Percentiles rank a stretch among this genome's conserved stretches.
phyloP scores from a whole-genome alignment of 306 rosid genomes.

The Acacia melanoxylon region DNA sequence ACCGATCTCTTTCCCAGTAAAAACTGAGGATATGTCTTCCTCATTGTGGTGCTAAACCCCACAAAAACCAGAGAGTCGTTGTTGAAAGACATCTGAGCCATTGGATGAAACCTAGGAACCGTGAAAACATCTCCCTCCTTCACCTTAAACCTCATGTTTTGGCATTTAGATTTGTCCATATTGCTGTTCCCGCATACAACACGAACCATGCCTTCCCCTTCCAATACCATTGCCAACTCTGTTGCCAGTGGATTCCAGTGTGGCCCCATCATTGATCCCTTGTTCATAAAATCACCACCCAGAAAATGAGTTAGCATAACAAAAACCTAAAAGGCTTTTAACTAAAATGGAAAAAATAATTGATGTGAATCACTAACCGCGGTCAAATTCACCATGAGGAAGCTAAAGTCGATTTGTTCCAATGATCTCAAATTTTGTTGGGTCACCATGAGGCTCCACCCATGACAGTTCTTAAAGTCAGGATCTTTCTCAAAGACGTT shows the following conservation, averaged over 20 bases:
- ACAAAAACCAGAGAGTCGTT: conserved; percentile 67
- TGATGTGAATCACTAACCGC: conserved; percentile 45
- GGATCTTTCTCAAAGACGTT: conserved; percentile 57
- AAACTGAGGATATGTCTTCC: conserved; percentile 61
- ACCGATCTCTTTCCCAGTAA: conserved; percentile 69
- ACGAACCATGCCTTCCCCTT: conserved; percentile 77
- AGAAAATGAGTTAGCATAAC: conserved; percentile 2
- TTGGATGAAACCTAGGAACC: conserved; percentile 76
- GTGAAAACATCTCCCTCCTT: conserved; percentile 70
- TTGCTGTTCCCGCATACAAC: conserved; percentile 56
- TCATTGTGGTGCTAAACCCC: conserved; percentile 72
- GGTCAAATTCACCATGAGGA: conserved; percentile 73
- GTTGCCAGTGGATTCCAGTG: conserved; percentile 86
- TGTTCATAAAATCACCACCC: background rate
- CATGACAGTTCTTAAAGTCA: conserved; percentile 62
- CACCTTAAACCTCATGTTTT: conserved; percentile 64
- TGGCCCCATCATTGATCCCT: conserved; percentile 93
- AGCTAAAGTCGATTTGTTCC: conserved; percentile 53
- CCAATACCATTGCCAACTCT: conserved; percentile 63
- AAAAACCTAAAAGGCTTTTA: background rate
- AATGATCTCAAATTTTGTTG: conserved; percentile 41
- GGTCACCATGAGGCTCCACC: conserved; percentile 74
- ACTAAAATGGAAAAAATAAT: background rate
- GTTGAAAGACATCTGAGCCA: conserved; percentile 87
- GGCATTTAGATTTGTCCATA: conserved; percentile 35